Evolutionary conservation across 2,329 filamentous ascomycete species (phyloP), one percentile per base, ranked within the genome.

Genomic region (Penicillium olsonii): DNA sequence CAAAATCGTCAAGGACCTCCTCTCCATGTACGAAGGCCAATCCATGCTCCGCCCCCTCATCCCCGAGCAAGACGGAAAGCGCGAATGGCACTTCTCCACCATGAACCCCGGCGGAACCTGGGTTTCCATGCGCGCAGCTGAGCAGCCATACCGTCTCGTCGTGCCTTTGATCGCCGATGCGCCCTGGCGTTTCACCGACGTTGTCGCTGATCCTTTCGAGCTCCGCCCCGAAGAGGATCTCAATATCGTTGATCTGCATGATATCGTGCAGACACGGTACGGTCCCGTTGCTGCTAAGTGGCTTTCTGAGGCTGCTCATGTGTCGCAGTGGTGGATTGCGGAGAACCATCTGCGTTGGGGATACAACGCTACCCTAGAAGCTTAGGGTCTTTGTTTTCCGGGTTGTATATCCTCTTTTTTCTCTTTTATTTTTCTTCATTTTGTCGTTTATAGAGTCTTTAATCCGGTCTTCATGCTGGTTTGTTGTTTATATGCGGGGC

Each of bases 111-210:
- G 68, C 8, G 66, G 67, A 18, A 62, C 66, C 1, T 59, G 86
- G 87, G 70, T 80, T 78, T 54, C 76, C 78, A 59, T 85, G 90
- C 71, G 85, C 84, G n/a, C 80, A 75, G 56, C 96, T 86, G 90
- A 84, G 85, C 61, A 90, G 90, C 76, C 69, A 34, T 69, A 81
- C 95, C 52, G 78, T 81, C 53, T 92, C 86, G 58, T 63, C 12
- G 85, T 96, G 45, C 85, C 88, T 3, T 85, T 92, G 61, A 82
- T 88, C 63, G 88, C 95, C 67, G 88, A 90, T 44, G 87, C 77
- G 7, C 57, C 62, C 22, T 71, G 63, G 52, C 51, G 59, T 26
- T 75, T 75, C 56, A 69, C 68, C 1, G 59, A 73, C 26, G 54
- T 67, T 8, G 57, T 55, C 1, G 56, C 47, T 2, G 72, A 75